These are phyloP conservation scores for Pleurotus salmoneostramineus DNA, from an alignment of 768 basidiomycete species.

Conservation along the genomic window DNA sequence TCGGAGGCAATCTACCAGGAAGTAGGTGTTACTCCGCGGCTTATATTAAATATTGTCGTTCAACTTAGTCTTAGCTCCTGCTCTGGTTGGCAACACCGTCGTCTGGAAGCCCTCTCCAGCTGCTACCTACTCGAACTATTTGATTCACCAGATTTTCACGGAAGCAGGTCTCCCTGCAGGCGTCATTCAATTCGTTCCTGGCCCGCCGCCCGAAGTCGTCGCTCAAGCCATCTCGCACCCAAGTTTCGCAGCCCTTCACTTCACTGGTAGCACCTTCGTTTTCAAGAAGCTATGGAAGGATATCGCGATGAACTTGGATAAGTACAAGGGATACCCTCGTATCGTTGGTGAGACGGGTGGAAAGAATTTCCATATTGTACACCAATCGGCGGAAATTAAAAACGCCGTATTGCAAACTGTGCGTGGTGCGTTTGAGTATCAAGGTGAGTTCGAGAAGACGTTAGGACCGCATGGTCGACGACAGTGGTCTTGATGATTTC, in stretches of 20 bases:
- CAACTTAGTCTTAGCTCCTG: constrained; percentile 54
- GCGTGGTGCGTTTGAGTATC: constrained; percentile 92
- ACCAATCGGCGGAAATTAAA: constrained; percentile 78
- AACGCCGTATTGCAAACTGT: constrained; percentile 91
- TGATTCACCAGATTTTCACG: constrained; percentile 84
- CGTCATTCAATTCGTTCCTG: constrained; percentile 97
- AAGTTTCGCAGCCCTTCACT: constrained; percentile 86
- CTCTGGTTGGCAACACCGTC: constrained; percentile 90
- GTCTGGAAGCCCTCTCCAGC: constrained; percentile 98
- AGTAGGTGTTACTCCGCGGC: constrained; percentile 29
- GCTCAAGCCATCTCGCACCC: constrained; percentile 76
- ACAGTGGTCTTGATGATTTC: neutral
- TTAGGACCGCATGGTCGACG: neutral
- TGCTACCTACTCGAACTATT: constrained; percentile 93
- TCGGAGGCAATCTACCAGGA: constrained; percentile 91
- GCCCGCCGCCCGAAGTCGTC: constrained; percentile 81
- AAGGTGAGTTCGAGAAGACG: constrained; percentile 46
- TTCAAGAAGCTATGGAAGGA: constrained; percentile 98
- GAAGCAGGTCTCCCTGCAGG: constrained; percentile 94
- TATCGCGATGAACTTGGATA: constrained; percentile 84
- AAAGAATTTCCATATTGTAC: constrained; percentile 97
- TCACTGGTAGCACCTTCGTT: constrained; percentile 92
- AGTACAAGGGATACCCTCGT: constrained; percentile 85
- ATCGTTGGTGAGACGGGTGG: constrained; percentile 98
- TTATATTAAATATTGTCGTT: constrained; percentile 1